Base-by-base conservation (phyloP, 176 grass and related monocot genomes). In the Aegilops umbellulata region DNA sequence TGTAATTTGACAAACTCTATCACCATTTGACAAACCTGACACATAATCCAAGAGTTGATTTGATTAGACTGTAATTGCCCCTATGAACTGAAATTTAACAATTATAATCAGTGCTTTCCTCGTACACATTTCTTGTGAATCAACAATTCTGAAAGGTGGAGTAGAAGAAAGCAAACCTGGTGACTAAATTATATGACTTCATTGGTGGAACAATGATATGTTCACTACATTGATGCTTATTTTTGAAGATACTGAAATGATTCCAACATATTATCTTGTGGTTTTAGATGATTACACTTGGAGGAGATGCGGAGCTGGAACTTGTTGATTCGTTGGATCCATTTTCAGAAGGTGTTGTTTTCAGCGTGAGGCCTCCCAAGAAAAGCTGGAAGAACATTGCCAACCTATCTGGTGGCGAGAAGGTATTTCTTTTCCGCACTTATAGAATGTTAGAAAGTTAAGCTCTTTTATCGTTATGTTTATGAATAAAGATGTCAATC, bases 351-450 rank as follows among this genome's bases (percentile, higher is more conserved):
- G 97, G 97, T 26, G 97, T 99, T 85, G 97, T 99, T 92, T 99
- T 99, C 65, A 99, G 97, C 80, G 94, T 99, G 39, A 92, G 97
- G 80, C 97, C 97, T 72, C 97, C 94, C 38, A 99, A 94, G 87
- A 99, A 96, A 87, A 96, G 94, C 82, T 96, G 94, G 94, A 96
- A 96, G 83, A 98, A 98, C 78, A 98, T 98, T 78, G 97, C 97
- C 29, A 95, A 98, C 91, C 55, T 98, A 66, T 98, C 97, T 79
- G 94, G 97, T 42, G 97, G 97, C 23, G 94, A 98, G 76, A 98
- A 96, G 97, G 97, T 95, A 89, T 79, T 31, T 84, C 68, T 87
- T 30, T 49, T 78, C 22, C n/a, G 19, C 79, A 42, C 57, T 34
- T 72, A 51, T 22, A 31, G n/a, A 73, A 58, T 83, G 3, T 12